phyloP scores from a whole-genome alignment of 352 stramenopile genomes.

The Elongisporangium prolatum region DNA sequence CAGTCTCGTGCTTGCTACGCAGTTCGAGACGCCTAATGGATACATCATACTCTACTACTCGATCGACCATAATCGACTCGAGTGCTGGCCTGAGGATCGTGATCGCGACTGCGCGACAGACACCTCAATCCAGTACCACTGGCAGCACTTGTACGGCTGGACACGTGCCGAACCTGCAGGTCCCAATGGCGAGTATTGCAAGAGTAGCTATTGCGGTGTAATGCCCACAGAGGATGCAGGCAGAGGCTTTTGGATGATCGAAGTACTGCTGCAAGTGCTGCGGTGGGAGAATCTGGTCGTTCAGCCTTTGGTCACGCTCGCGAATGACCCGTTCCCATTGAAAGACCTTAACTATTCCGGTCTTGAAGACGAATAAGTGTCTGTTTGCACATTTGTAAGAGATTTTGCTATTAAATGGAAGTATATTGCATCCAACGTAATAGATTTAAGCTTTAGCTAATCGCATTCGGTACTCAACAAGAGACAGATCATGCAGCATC shows the following conservation, averaged over 20 bases:
- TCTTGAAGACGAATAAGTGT: slow-evolving; percentile 1
- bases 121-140: slow-evolving; percentile 11
- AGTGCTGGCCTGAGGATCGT: background rate
- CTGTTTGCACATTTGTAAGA: no score
- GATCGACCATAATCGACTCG: slow-evolving; percentile 17
- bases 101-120: background rate
- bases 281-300: slow-evolving; percentile 13
- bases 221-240: background rate
- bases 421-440: no score
- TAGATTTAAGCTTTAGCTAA: no score
- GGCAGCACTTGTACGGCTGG: slow-evolving; percentile 19
- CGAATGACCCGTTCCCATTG: background rate
- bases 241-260: background rate
- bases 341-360: slow-evolving; percentile 11
- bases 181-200: background rate
- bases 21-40: slow-evolving; percentile 27
- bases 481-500: slow-evolving; percentile 7
- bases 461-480: no score
- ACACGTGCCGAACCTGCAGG: background rate
- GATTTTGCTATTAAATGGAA: no score
- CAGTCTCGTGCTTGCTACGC: slow-evolving; percentile 42
- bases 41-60: slow-evolving; percentile 44
- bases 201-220: background rate
- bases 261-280: slow-evolving; percentile 2
- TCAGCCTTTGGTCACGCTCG: slow-evolving; percentile 19